Percentiles rank a stretch among this genome's conserved stretches.
Conservation (phyloP, 768 basidiomycete genomes). For the Tylopilus subfusipes region DNA sequence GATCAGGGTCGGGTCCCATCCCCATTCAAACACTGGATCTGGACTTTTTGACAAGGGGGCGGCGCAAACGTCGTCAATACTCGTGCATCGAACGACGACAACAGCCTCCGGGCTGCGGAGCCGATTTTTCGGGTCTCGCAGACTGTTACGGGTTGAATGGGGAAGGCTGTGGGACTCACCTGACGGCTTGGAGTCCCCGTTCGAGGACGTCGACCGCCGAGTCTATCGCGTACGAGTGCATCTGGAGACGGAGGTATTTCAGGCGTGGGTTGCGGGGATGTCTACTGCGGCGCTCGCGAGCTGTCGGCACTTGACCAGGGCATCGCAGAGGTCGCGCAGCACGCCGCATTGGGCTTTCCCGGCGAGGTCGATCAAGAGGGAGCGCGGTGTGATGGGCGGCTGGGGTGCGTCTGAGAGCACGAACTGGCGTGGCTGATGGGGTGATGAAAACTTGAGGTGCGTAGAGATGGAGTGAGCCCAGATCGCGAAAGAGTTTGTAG, state of each 20-base stretch:
- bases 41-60: too few species aligned
- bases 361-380: constrained; percentile 27
- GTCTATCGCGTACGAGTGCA: constrained; percentile 39
- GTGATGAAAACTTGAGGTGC: constrained; percentile 25
- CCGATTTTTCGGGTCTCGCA: not conserved
- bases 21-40: constrained; percentile 46
- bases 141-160: too few species aligned
- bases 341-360: constrained; percentile 29
- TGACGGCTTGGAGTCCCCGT: constrained; percentile 32
- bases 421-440: constrained; percentile 21
- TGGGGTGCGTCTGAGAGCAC: constrained; percentile 1
- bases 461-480: constrained; percentile 24
- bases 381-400: constrained; percentile 24
- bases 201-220: constrained; percentile 28
- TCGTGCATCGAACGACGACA: not conserved
- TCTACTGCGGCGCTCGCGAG: not conserved
- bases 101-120: not conserved
- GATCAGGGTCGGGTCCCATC: constrained; percentile 59
- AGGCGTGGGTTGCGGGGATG: constrained; percentile 16
- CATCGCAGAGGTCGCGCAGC: constrained; percentile 26
- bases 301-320: constrained; percentile 25
- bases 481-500: constrained; percentile 17
- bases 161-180: constrained; percentile 29
- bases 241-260: constrained; percentile 32
- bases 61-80: constrained; percentile 1